Percentiles rank a stretch among this genome's conserved stretches.
Evolutionary conservation across 176 grass and related monocot genomes (phyloP).

Genomic region (Triticum urartu): DNA sequence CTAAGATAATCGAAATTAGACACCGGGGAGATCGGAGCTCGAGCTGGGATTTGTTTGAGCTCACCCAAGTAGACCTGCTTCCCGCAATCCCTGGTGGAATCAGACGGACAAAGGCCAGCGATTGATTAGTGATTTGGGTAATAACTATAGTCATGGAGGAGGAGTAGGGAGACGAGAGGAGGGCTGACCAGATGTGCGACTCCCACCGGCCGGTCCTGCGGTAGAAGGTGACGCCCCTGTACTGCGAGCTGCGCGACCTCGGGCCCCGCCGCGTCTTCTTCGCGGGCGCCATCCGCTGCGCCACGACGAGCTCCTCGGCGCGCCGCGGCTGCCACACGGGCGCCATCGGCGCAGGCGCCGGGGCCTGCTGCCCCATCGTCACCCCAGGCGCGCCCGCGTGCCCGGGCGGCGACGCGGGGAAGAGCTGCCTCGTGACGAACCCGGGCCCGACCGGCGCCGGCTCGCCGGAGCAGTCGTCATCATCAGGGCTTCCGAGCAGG

Average conservation of each 20-base stretch:
- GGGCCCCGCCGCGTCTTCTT: slow-evolving; percentile 94
- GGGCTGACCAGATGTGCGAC: slow-evolving; percentile 87
- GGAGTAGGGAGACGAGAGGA: neutral
- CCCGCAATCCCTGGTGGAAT: slow-evolving; percentile 83
- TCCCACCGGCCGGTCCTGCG: slow-evolving; percentile 93
- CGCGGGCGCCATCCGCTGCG: neutral
- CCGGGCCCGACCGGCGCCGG: slow-evolving; percentile 9
- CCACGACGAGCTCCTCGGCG: slow-evolving; percentile 27
- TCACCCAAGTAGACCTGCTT: slow-evolving; percentile 98
- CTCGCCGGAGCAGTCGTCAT: slow-evolving; percentile 36
- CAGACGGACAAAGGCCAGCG: neutral
- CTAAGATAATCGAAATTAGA: neutral
- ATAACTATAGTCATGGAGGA: neutral
- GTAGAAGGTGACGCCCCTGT: slow-evolving; percentile 98
- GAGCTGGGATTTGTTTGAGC: slow-evolving; percentile 5
- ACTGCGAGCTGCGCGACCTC: slow-evolving; percentile 94
- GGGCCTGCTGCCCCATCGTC: neutral
- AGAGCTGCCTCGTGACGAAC: slow-evolving; percentile 66
- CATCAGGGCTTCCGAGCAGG: slow-evolving; percentile 44
- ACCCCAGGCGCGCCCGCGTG: neutral
- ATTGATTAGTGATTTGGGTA: slow-evolving; percentile 22
- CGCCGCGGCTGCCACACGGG: slow-evolving; percentile 11
- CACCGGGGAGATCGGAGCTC: neutral
- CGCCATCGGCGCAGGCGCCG: neutral
- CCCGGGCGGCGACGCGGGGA: slow-evolving; percentile 26